Evolutionary conservation across 2,329 filamentous ascomycete species (phyloP).

Genomic region (Alternaria atra): DNA sequence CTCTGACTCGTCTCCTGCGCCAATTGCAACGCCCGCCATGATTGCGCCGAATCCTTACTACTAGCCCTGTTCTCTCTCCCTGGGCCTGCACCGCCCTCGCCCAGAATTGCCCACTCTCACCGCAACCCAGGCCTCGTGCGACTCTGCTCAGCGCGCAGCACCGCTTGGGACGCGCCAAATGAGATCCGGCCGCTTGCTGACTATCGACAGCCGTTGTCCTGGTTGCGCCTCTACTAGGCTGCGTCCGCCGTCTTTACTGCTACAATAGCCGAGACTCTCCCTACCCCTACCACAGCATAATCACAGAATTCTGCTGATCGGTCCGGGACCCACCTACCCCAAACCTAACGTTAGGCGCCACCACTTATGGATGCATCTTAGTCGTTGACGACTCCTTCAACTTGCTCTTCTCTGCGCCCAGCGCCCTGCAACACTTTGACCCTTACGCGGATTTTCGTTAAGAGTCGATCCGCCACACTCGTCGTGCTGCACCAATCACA

Average conservation of each 20-base stretch:
- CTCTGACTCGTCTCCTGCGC: constrained; percentile 1
- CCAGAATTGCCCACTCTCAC: constrained; percentile 17
- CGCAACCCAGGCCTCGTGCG: constrained; percentile 20
- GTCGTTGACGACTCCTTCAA: constrained; percentile 28
- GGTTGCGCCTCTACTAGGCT: constrained; percentile 37
- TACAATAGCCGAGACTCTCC: constrained; percentile 30
- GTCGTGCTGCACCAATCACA: constrained; percentile 39
- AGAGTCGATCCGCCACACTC: constrained; percentile 35
- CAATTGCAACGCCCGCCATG: constrained; percentile 30
- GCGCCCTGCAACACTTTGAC: constrained; percentile 53
- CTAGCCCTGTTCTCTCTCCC: constrained; percentile 26
- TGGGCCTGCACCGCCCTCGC: constrained; percentile 22
- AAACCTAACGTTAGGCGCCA: constrained; percentile 29
- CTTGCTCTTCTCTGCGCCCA: constrained; percentile 50
- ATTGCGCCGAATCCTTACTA: constrained; percentile 29
- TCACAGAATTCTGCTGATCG: constrained; percentile 36
- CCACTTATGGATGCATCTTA: constrained; percentile 43
- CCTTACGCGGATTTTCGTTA: constrained; percentile 44
- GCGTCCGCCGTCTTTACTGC: constrained; percentile 27
- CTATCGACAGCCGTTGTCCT: constrained; percentile 40
- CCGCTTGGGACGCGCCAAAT: constrained; percentile 40
- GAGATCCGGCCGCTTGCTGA: constrained; percentile 34
- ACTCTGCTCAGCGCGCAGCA: constrained; percentile 26
- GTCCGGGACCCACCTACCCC: constrained; percentile 38
- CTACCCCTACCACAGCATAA: constrained; percentile 32